Evolutionary conservation across 2,329 filamentous ascomycete genomes (phyloP).

Genomic region (Botrytis paeoniae): DNA sequence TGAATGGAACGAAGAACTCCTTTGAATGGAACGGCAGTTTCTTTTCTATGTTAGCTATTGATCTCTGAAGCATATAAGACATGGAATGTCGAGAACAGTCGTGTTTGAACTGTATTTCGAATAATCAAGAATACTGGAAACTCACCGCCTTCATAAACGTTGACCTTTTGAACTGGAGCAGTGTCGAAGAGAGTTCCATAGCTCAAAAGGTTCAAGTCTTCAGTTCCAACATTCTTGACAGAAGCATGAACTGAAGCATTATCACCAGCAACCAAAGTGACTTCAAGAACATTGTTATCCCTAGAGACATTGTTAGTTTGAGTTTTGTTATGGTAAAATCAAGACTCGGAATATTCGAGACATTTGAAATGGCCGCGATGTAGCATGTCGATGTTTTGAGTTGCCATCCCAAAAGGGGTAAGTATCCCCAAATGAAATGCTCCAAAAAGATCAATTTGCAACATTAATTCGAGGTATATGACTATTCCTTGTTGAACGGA

Average conservation of each 20-base stretch:
- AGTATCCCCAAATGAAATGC: not conserved
- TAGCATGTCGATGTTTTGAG: not conserved
- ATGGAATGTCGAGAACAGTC: not conserved
- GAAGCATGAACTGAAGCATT: slow-evolving; percentile 41
- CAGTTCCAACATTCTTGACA: slow-evolving; percentile 43
- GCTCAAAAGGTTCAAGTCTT: slow-evolving; percentile 41
- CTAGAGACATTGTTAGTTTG: slow-evolving; percentile 31
- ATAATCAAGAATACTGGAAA: slow-evolving; percentile 26
- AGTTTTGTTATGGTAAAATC: not conserved
- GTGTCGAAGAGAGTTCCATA: slow-evolving; percentile 43
- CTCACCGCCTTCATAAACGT: slow-evolving; percentile 37
- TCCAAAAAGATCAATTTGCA: not conserved
- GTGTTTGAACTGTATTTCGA: too few species aligned
- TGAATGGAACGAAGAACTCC: slow-evolving; percentile 40
- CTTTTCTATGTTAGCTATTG: not conserved
- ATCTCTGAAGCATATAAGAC: not conserved
- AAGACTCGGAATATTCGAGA: not conserved
- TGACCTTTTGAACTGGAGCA: slow-evolving; percentile 43
- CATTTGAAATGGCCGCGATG: not conserved
- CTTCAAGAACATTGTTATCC: slow-evolving; percentile 30
- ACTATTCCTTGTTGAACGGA: not conserved
- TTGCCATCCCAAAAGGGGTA: too few species aligned
- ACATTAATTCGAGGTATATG: not conserved
- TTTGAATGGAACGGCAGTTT: slow-evolving; percentile 10
- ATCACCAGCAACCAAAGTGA: slow-evolving; percentile 34